A percentile compares a stretch with the other conserved stretches of the same genome.
Conservation (phyloP, 1,284 basidiomycete species). For the Psilocybe mexicana region DNA sequence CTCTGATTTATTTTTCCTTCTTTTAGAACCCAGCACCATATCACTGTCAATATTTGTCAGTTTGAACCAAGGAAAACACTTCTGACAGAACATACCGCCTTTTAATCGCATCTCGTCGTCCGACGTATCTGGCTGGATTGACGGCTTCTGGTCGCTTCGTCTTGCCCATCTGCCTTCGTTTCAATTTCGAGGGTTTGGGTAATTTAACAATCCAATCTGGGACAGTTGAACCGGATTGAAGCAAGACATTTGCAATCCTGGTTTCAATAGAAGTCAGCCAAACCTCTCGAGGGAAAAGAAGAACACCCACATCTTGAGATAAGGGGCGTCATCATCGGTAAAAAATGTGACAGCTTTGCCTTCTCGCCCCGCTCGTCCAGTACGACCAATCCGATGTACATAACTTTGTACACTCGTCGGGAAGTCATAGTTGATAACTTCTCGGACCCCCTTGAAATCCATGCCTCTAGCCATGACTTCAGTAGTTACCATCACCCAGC, state of each 20-base stretch:
- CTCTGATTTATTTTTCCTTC: constrained; percentile 42
- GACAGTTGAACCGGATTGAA: constrained; percentile 86
- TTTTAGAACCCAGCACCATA: constrained; percentile 72
- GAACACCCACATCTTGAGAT: constrained; percentile 79
- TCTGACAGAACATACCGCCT: constrained; percentile 52
- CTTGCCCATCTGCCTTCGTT: constrained; percentile 82
- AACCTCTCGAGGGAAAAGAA: constrained; percentile 5
- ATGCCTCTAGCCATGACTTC: constrained; percentile 97
- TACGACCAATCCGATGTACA: constrained; percentile 94
- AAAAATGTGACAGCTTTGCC: constrained; percentile 96
- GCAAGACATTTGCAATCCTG: constrained; percentile 90
- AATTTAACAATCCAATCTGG: constrained; percentile 90
- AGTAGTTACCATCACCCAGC: constrained; percentile 92
- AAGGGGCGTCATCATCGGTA: constrained; percentile 90
- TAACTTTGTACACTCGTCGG: constrained; percentile 94
- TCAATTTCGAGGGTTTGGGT: constrained; percentile 87
- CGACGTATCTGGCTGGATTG: constrained; percentile 73
- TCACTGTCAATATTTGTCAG: constrained; percentile 45
- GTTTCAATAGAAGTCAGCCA: constrained; percentile 7
- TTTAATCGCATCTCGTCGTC: constrained; percentile 71
- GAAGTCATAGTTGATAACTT: constrained; percentile 98
- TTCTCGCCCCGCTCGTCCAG: constrained; percentile 89
- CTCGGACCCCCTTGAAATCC: constrained; percentile 94
- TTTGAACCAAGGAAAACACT: not conserved
- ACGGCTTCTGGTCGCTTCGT: constrained; percentile 78